Conservation (phyloP, 306 rosid species). For the Dryas alaskensis region DNA sequence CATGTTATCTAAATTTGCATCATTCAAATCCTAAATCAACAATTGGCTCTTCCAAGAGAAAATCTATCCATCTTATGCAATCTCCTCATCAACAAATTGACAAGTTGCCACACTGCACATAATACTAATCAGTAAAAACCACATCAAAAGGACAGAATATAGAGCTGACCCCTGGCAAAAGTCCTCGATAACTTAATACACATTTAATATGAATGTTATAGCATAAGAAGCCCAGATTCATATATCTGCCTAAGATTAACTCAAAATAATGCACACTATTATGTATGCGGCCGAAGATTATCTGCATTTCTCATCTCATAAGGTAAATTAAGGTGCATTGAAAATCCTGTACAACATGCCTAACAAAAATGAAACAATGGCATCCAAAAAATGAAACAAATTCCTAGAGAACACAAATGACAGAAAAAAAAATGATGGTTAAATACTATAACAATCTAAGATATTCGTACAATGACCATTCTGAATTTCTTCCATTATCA, state of each 20-base stretch:
- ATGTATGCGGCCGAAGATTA: background rate
- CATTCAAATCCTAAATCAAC: background rate
- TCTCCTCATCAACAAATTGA: background rate
- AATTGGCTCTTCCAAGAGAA: background rate
- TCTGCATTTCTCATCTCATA: background rate
- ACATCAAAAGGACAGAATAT: background rate
- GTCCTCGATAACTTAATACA: background rate
- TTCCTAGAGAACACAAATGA: constrained; percentile 27
- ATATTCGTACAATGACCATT: constrained; percentile 39
- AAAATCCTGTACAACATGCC: background rate
- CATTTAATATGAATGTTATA: background rate
- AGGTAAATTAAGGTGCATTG: background rate
- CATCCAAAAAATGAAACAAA: background rate
- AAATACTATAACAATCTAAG: constrained; percentile 28
- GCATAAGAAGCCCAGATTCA: background rate
- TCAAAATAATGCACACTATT: background rate
- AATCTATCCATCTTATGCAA: background rate
- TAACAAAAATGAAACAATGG: background rate
- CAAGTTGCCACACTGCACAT: background rate
- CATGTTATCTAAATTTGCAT: background rate
- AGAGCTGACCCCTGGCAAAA: background rate
- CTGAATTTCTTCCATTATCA: constrained; percentile 45
- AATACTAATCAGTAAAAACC: background rate
- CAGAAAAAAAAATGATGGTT: constrained; percentile 29
- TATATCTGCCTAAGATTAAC: background rate